Percentiles rank a stretch among this genome's conserved stretches.
These are phyloP conservation scores for Geotrichum klebahnii DNA, from an alignment of 1,139 yeast species.

Conservation along the genomic window DNA sequence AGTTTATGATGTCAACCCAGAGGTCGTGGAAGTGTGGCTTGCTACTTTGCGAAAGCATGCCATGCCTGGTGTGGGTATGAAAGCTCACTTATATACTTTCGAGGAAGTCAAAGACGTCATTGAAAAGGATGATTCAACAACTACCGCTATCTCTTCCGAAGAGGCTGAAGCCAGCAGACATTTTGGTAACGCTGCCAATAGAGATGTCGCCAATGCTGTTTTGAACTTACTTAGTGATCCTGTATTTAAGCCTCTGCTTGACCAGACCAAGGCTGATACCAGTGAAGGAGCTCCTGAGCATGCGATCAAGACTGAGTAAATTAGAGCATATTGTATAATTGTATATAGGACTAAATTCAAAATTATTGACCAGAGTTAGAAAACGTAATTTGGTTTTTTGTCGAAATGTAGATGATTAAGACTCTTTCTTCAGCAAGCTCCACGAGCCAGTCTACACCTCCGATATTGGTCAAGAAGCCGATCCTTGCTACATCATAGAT, in stretches of 20 bases:
- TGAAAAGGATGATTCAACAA: conserved; percentile 8
- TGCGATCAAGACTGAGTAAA: conserved; percentile 25
- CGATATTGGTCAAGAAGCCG: too few relatives aligned
- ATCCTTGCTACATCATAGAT: too few relatives aligned
- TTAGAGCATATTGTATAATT: not conserved
- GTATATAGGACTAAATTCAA: too few relatives aligned
- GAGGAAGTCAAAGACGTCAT: conserved; percentile 50
- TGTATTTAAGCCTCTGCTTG: conserved; percentile 45
- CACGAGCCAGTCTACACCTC: too few relatives aligned
- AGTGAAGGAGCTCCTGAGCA: conserved; percentile 21
- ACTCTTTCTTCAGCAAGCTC: too few relatives aligned
- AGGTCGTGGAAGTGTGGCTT: conserved; percentile 76
- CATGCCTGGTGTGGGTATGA: conserved; percentile 76
- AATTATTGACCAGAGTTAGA: too few relatives aligned
- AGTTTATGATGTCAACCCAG: conserved; percentile 83
- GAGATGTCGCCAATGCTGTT: conserved; percentile 68
- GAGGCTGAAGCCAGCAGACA: conserved; percentile 6
- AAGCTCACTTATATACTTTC: conserved; percentile 61
- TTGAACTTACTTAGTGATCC: conserved; percentile 65
- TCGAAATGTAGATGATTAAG: too few relatives aligned
- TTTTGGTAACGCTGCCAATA: conserved; percentile 40
- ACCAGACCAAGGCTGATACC: conserved; percentile 24
- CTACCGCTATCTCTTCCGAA: conserved; percentile 18
- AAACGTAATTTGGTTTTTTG: too few relatives aligned
- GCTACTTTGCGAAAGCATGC: conserved; percentile 76